Evolutionary conservation across 129 eudicot species (phyloP).

Genomic region (Dittrichia graveolens): DNA sequence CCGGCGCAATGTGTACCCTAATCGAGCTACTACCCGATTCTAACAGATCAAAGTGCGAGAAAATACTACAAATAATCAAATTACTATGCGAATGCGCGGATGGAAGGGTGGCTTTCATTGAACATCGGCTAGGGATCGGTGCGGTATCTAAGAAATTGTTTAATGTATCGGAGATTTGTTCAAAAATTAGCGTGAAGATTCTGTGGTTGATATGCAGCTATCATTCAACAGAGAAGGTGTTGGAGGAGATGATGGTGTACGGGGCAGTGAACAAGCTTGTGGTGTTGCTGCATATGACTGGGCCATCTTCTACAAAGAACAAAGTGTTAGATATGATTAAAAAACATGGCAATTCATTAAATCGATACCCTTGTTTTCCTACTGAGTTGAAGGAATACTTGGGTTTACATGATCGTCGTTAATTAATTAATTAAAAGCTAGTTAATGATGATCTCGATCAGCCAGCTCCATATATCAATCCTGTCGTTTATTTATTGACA

Average conservation of each 20-base stretch:
- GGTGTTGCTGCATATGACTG: constrained; percentile 62
- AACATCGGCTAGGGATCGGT: constrained; percentile 60
- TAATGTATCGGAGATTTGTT: constrained; percentile 47
- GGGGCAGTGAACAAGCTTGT: constrained; percentile 71
- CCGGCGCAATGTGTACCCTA: constrained; percentile 73
- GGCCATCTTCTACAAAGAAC: constrained; percentile 56
- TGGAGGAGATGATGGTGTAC: constrained; percentile 67
- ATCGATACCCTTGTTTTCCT: constrained; percentile 75
- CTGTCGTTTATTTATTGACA: constrained; percentile 24
- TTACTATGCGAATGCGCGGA: constrained; percentile 70
- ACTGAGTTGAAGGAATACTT: constrained; percentile 57
- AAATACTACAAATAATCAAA: constrained; percentile 51
- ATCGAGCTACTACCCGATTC: constrained; percentile 80
- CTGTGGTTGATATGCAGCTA: constrained; percentile 56
- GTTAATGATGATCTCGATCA: not conserved
- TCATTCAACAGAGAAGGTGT: constrained; percentile 63
- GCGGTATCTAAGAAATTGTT: constrained; percentile 61
- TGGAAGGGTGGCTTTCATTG: constrained; percentile 73
- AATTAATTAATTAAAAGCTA: not conserved
- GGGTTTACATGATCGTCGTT: constrained; percentile 12
- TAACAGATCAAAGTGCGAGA: constrained; percentile 64
- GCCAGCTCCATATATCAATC: not conserved
- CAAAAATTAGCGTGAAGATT: constrained; percentile 65
- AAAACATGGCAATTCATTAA: constrained; percentile 61
- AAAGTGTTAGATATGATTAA: constrained; percentile 59